Evolutionary conservation across 768 basidiomycete genomes (phyloP).

Genomic region (Auriscalpium orientale): DNA sequence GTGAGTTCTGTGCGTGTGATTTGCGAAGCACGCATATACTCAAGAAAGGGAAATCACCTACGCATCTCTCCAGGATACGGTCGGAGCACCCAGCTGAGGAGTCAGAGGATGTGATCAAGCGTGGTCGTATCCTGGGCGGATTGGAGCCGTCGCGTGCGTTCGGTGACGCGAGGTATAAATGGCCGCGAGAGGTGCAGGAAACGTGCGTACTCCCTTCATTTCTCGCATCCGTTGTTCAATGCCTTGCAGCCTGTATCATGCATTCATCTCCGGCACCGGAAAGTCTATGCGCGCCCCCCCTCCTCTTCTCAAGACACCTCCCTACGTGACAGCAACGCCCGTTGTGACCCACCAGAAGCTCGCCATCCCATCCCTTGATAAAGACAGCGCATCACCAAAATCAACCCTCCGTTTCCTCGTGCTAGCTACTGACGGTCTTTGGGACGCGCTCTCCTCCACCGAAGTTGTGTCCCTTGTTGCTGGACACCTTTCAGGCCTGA

Average conservation of each 20-base stretch:
- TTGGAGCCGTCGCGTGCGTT: conserved; percentile 85
- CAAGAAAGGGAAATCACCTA: no score
- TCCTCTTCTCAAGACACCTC: conserved; percentile 70
- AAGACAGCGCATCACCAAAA: conserved; percentile 17
- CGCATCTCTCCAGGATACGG: conserved; percentile 44
- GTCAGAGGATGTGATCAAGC: conserved; percentile 59
- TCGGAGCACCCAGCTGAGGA: conserved; percentile 80
- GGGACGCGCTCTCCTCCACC: conserved; percentile 57
- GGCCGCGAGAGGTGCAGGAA: conserved; percentile 66
- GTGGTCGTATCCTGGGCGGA: conserved; percentile 81
- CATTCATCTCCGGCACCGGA: conserved; percentile 60
- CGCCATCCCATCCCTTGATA: conserved; percentile 36
- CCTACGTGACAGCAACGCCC: conserved; percentile 84
- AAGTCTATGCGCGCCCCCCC: conserved; percentile 53
- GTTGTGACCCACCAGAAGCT: conserved; percentile 75
- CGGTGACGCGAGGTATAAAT: conserved; percentile 87
- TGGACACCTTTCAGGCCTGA: conserved; percentile 67
- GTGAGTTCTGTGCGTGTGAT: conserved; percentile 29
- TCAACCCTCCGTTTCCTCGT: conserved; percentile 67
- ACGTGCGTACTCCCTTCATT: conserved; percentile 35
- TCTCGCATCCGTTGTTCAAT: not conserved
- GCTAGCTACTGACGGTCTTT: conserved; percentile 74
- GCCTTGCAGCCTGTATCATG: conserved; percentile 43
- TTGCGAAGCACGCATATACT: no score
- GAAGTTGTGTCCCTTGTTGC: conserved; percentile 85